A percentile compares a stretch with the other conserved stretches of the same genome.
Evolutionary conservation across 345 rosid genomes (phyloP).

Genomic region (Anastatica hierochuntica): DNA sequence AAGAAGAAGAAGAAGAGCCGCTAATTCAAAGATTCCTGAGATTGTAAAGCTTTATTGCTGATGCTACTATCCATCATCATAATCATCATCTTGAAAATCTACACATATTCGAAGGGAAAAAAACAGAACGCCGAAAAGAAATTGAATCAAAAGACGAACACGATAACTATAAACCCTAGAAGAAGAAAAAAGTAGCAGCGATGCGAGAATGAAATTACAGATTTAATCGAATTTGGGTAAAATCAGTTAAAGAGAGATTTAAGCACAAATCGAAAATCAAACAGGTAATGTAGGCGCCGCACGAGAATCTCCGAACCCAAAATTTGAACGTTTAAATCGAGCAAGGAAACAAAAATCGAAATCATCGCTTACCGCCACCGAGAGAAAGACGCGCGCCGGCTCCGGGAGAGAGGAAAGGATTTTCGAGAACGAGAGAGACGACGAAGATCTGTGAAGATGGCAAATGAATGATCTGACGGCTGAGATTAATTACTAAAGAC

Average conservation of each 20-base stretch:
- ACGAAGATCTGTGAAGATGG: constrained; percentile 8
- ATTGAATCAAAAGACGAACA: neutral
- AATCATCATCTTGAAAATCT: constrained; percentile 6
- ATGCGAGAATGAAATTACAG: no score
- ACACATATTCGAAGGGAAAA: neutral
- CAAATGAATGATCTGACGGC: constrained; percentile 21
- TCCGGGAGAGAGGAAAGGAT: neutral
- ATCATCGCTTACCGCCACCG: constrained; percentile 24
- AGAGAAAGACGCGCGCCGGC: constrained; percentile 22
- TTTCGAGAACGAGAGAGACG: constrained; percentile 2
- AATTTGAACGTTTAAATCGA: no score
- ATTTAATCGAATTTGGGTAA: no score
- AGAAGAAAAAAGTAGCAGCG: no score
- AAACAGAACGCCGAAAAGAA: neutral
- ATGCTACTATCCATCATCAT: constrained; percentile 14
- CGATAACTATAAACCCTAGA: neutral
- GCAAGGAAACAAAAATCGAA: neutral
- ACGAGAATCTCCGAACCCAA: no score
- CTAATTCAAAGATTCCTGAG: no score
- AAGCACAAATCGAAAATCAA: no score
- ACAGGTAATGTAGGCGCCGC: no score
- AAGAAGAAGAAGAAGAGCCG: no score
- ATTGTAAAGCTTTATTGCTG: constrained; percentile 9
- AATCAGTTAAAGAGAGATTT: no score
- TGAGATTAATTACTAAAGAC: constrained; percentile 15